Conservation (phyloP, 208 protist genomes). For the Trichomonas gallinae region DNA sequence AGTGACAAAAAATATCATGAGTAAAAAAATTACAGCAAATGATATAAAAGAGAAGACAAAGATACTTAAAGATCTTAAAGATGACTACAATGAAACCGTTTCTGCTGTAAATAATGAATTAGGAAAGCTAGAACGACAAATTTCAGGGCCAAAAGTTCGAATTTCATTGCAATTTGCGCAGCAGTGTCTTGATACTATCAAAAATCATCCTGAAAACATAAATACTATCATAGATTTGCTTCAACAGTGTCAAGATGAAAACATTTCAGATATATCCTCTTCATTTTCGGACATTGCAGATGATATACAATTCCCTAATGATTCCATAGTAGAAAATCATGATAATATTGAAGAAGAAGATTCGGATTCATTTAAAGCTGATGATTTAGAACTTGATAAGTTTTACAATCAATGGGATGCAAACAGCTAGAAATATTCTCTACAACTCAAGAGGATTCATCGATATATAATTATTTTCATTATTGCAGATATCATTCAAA, state of each 20-base stretch:
- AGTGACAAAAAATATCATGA: no score
- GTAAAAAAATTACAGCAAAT: no score
- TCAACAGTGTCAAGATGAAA: neutral
- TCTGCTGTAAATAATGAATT: neutral
- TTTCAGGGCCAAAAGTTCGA: neutral
- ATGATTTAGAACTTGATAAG: neutral
- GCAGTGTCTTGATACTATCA: neutral
- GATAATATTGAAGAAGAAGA: neutral
- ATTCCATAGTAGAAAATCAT: neutral
- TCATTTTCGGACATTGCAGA: neutral
- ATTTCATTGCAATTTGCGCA: neutral
- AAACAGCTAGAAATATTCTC: no score
- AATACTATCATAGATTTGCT: neutral
- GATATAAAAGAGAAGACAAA: neutral
- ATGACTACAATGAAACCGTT: neutral
- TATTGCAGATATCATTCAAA: no score
- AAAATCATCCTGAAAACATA: neutral
- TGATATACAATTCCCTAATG: neutral
- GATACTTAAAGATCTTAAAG: neutral
- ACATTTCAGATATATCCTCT: neutral
- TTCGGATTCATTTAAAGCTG: neutral
- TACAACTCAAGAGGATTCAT: no score
- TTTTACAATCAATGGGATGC: neutral
- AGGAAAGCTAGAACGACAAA: neutral
- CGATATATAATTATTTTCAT: no score